phyloP scores from a whole-genome alignment of 2,329 filamentous ascomycete species.

The Diaporthe ilicicola region DNA sequence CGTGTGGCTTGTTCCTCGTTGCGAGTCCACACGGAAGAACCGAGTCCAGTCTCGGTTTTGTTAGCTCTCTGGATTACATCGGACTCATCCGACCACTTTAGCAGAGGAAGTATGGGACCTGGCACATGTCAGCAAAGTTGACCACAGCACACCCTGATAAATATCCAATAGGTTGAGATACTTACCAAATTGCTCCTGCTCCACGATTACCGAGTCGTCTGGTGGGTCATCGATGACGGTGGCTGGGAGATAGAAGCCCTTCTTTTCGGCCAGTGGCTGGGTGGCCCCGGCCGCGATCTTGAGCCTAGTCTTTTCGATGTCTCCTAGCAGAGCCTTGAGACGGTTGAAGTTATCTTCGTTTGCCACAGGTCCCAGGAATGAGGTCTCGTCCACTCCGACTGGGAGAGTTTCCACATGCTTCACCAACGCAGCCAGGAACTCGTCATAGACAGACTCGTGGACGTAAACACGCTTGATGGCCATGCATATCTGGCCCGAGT shows the following conservation, averaged over 20 bases:
- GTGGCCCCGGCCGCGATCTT: slow-evolving; percentile 54
- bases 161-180: background rate
- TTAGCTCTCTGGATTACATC: slow-evolving; percentile 58
- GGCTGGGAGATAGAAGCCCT: slow-evolving; percentile 65
- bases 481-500: slow-evolving; percentile 66
- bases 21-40: slow-evolving; percentile 60
- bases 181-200: slow-evolving; percentile 57
- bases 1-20: slow-evolving; percentile 56
- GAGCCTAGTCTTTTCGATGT: slow-evolving; percentile 48
- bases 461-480: slow-evolving; percentile 63
- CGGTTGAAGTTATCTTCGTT: slow-evolving; percentile 54
- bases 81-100: slow-evolving; percentile 53
- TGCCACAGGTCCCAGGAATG: slow-evolving; percentile 60
- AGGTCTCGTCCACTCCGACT: background rate
- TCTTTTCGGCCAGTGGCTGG: slow-evolving; percentile 29
- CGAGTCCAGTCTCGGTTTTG: slow-evolving; percentile 57
- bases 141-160: background rate
- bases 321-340: background rate
- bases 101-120: slow-evolving; percentile 53
- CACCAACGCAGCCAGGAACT: slow-evolving; percentile 47
- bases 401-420: slow-evolving; percentile 28
- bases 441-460: slow-evolving; percentile 59
- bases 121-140: background rate
- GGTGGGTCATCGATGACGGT: slow-evolving; percentile 69
- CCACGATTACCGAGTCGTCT: slow-evolving; percentile 62